A percentile compares a stretch with the other conserved stretches of the same genome.
Evolutionary conservation across 1,284 basidiomycete genomes (phyloP).

Genomic region (Pascua sp.): DNA sequence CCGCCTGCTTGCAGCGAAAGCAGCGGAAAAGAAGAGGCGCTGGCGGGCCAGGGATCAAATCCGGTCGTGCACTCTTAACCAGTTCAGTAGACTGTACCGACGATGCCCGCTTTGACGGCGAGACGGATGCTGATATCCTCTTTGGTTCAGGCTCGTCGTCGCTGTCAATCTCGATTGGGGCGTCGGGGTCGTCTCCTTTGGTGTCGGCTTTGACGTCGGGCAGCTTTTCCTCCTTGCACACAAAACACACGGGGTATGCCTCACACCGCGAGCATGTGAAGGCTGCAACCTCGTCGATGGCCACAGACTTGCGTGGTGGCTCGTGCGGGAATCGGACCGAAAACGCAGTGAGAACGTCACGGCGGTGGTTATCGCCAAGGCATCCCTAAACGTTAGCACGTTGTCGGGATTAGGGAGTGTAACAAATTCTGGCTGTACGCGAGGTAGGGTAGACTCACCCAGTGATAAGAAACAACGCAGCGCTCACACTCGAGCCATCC

Average conservation of each 20-base stretch:
- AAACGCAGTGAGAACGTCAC: conserved; percentile 60
- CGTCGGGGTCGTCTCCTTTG: neutral
- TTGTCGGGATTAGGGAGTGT: too few species aligned
- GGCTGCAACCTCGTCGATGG: conserved; percentile 63
- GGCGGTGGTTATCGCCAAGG: conserved; percentile 52
- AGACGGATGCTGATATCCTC: neutral
- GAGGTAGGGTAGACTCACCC: neutral
- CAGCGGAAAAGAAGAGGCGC: conserved; percentile 67
- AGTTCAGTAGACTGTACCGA: too few species aligned
- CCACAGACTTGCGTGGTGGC: conserved; percentile 48
- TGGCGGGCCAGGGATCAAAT: conserved; percentile 1
- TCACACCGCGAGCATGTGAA: conserved; percentile 74
- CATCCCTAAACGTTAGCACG: conserved; percentile 54
- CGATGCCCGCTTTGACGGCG: too few species aligned
- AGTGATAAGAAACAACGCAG: conserved; percentile 2
- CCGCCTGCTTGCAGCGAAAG: conserved; percentile 69
- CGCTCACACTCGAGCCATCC: conserved; percentile 66
- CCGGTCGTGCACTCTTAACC: neutral
- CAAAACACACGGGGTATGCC: conserved; percentile 71
- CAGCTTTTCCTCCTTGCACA: conserved; percentile 58
- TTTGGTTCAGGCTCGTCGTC: conserved; percentile 6
- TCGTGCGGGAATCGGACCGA: conserved; percentile 48
- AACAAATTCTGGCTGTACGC: too few species aligned
- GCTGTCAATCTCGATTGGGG: conserved; percentile 15
- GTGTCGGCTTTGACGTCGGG: neutral